Percentiles rank a stretch among this genome's conserved stretches.
Evolutionary conservation across 2,329 filamentous ascomycete genomes (phyloP).

Genomic region (Tetracladium maxilliforme): DNA sequence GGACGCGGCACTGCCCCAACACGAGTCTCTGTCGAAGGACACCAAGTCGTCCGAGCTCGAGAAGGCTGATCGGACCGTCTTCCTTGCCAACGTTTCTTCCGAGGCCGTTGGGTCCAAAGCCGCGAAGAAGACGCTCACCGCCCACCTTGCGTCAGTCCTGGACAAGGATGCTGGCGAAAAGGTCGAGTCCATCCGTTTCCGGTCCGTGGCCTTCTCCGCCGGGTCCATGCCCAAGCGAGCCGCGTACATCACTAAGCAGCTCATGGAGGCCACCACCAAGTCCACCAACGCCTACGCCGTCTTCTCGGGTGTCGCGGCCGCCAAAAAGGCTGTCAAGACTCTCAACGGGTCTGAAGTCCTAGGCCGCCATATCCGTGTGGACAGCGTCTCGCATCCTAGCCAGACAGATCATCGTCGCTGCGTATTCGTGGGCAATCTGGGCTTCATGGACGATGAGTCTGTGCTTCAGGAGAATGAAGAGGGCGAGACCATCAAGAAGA

Average conservation of each 20-base stretch:
- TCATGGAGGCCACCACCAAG: constrained; percentile 84
- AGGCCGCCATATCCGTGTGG: constrained; percentile 77
- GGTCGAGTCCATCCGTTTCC: constrained; percentile 84
- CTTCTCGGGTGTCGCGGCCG: constrained; percentile 62
- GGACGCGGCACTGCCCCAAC: constrained; percentile 23
- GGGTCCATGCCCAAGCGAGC: constrained; percentile 76
- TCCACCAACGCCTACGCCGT: constrained; percentile 92
- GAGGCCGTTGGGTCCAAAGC: constrained; percentile 70
- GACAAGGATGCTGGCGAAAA: constrained; percentile 42
- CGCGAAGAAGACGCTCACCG: constrained; percentile 62
- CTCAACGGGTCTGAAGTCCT: constrained; percentile 79
- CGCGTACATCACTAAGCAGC: constrained; percentile 79
- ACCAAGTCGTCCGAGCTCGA: constrained; percentile 53
- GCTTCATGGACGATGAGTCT: constrained; percentile 87
- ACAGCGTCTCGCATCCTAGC: constrained; percentile 78
- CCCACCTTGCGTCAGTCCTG: constrained; percentile 67
- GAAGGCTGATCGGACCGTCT: constrained; percentile 80
- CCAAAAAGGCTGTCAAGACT: constrained; percentile 57
- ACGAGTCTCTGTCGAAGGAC: constrained; percentile 39
- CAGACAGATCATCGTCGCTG: constrained; percentile 75
- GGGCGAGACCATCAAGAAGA: constrained; percentile 56
- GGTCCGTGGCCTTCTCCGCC: constrained; percentile 75
- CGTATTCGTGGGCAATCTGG: constrained; percentile 91
- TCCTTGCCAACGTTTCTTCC: constrained; percentile 80
- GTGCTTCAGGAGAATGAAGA: constrained; percentile 50